Evolutionary conservation across 805 yeast species (phyloP).

Genomic region (Candida nemodendra): DNA sequence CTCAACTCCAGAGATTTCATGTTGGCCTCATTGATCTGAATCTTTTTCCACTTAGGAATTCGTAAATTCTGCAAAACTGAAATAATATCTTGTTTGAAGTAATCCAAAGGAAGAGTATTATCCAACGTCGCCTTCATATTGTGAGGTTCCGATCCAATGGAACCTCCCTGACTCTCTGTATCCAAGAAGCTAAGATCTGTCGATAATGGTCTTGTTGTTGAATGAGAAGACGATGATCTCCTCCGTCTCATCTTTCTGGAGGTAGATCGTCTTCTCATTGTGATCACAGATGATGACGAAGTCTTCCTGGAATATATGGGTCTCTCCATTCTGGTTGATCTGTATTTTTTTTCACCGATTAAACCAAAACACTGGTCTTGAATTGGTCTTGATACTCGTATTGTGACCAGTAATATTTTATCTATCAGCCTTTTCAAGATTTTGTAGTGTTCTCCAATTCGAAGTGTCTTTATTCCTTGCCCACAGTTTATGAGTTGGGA

Average conservation of each 20-base stretch:
- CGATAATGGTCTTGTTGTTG: slow-evolving; percentile 16
- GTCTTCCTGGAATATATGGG: slow-evolving; percentile 20
- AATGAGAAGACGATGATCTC: slow-evolving; percentile 27
- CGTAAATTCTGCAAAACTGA: slow-evolving; percentile 59
- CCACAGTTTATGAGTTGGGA: too few relatives aligned
- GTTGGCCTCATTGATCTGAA: slow-evolving; percentile 34
- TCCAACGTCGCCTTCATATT: slow-evolving; percentile 61
- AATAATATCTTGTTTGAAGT: slow-evolving; percentile 78
- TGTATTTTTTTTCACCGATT: too few relatives aligned
- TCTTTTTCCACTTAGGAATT: slow-evolving; percentile 78
- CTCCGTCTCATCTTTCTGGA: slow-evolving; percentile 22
- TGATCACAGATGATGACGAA: slow-evolving; percentile 18
- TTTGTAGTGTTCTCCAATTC: too few relatives aligned
- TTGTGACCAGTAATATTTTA: slow-evolving; percentile 3
- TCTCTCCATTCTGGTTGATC: slow-evolving; percentile 21
- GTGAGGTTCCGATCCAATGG: slow-evolving; percentile 11
- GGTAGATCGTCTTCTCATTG: slow-evolving; percentile 24
- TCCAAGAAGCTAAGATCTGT: slow-evolving; percentile 12
- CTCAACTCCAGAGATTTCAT: slow-evolving; percentile 48
- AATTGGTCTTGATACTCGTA: slow-evolving; percentile 6
- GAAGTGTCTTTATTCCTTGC: too few relatives aligned
- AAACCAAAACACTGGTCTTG: too few relatives aligned
- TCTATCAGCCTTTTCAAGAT: too few relatives aligned
- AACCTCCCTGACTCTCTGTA: slow-evolving; percentile 7
- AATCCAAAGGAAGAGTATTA: slow-evolving; percentile 75